Base-by-base conservation (phyloP, 306 rosid species). In the Vigna reflexopilosa region DNA sequence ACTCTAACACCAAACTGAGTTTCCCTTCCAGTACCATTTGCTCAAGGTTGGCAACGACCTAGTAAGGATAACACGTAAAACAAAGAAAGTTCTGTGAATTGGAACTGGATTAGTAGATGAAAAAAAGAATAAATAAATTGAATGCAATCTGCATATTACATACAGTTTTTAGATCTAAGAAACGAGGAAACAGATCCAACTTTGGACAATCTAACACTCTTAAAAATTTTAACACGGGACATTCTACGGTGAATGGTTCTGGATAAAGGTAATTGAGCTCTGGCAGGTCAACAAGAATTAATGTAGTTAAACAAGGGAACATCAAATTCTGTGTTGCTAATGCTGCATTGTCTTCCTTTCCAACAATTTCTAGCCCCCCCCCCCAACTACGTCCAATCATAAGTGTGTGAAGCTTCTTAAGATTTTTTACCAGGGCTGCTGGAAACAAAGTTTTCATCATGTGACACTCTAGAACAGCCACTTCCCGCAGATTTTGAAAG, bases 31-130 rank as follows among this genome's bases (percentile, higher is more conserved):
- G 59, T 0, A 0, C 0, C 56, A 65, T 7, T 0, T 0, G 2
- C 42, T 55, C 22, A 20, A 79, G 7, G 20, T 50, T 7, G 19
- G 58, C 17, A 58, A 75, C 50, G 32, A 0, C 81, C 86, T 83
- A 19, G 30, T 19, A 2, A 14, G 57, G 24, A 4, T 1, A 6
- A 7, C 2, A 6, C 10, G 1, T 22, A 42, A 2, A 28, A 28
- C 2, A 28, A 28, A 28, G 32, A 28, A 28, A 28, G 4, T 1
- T 1, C 32, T 28, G 2, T 42, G 11, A 28, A 28, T 28, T 28
- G 32, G 32, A 28, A 28, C 4, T 28, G 3, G 34, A 30, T 30
- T 2, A 2, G 4, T 30, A 30, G 34, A 30, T 22, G 5, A 4
- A 3, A 30, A 3, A 30, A 3, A 3, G 4, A 2, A 30, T 30